phyloP scores from a whole-genome alignment of 208 protist species.

The Wallacemonas sp. region DNA sequence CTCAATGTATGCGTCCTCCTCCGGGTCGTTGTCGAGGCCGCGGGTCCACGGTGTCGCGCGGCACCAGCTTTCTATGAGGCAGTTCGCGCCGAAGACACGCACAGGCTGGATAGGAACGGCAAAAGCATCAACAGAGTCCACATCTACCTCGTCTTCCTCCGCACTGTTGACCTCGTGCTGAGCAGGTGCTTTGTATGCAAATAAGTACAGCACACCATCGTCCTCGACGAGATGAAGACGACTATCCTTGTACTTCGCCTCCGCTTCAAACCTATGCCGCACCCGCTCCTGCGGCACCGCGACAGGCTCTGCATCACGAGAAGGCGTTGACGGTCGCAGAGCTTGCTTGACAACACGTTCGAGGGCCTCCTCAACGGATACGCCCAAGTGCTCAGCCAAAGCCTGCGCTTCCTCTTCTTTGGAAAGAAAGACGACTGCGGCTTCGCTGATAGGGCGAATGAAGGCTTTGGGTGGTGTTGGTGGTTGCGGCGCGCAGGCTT shows the following conservation, averaged over 20 bases:
- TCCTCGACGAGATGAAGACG: slow-evolving; percentile 66
- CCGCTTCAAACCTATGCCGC: slow-evolving; percentile 36
- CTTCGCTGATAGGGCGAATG: slow-evolving; percentile 11
- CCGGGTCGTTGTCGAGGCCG: slow-evolving; percentile 41
- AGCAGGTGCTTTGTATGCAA: slow-evolving; percentile 44
- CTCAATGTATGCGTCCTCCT: slow-evolving; percentile 59
- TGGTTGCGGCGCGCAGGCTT: not conserved
- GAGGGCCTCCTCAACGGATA: slow-evolving; percentile 6
- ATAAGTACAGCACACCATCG: slow-evolving; percentile 60
- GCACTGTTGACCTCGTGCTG: slow-evolving; percentile 20
- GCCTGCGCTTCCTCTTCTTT: slow-evolving; percentile 15
- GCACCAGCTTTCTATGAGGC: slow-evolving; percentile 31
- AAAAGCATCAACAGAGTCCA: slow-evolving; percentile 18
- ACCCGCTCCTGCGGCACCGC: too few relatives aligned
- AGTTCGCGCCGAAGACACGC: slow-evolving; percentile 53
- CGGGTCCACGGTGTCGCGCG: slow-evolving; percentile 62
- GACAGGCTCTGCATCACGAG: too few relatives aligned
- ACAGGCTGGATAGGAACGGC: slow-evolving; percentile 45
- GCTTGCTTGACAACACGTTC: not conserved
- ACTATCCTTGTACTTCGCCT: slow-evolving; percentile 49
- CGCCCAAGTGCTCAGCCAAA: not conserved
- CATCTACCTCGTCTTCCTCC: not conserved
- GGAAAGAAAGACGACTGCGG: not conserved
- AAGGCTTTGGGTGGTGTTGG: not conserved
- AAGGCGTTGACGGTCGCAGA: not conserved